phyloP scores from a whole-genome alignment of 2,329 filamentous ascomycete genomes.

The Aspergillus quadricinctus region DNA sequence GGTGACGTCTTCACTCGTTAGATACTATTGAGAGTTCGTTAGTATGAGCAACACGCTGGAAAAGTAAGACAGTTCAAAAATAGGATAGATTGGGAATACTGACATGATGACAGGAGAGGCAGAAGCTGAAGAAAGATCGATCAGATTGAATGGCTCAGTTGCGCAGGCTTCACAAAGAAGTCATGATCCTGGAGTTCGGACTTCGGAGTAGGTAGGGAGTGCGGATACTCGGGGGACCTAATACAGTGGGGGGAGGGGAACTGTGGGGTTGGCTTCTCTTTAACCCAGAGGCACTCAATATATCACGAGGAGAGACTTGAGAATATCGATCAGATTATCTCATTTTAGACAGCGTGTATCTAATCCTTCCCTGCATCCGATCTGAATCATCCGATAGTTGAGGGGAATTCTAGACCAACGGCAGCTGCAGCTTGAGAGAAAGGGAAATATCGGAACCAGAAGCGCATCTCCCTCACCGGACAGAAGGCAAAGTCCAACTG shows the following conservation, averaged over 20 bases:
- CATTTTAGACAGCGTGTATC: too few species aligned
- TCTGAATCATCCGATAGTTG: neutral
- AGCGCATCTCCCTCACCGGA: too few species aligned
- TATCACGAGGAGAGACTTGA: neutral
- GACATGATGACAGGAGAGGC: neutral
- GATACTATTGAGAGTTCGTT: neutral
- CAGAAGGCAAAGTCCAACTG: too few species aligned
- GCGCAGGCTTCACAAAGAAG: too few species aligned
- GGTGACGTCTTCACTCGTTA: constrained; percentile 12
- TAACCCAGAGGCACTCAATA: neutral
- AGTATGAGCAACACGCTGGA: neutral
- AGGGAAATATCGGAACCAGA: too few species aligned
- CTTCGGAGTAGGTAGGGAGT: too few species aligned
- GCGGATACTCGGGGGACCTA: neutral
- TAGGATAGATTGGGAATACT: neutral
- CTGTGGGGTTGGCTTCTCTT: neutral
- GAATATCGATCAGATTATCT: too few species aligned
- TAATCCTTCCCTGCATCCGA: constrained; percentile 1
- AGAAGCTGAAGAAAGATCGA: neutral
- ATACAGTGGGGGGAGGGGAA: neutral
- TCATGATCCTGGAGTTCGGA: too few species aligned
- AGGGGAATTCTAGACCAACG: neutral
- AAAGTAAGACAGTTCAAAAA: neutral
- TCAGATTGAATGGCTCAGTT: neutral
- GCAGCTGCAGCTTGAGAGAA: too few species aligned